Evolutionary conservation across 495 filamentous ascomycete genomes (phyloP).

Genomic region (Coniosporium apollinis): DNA sequence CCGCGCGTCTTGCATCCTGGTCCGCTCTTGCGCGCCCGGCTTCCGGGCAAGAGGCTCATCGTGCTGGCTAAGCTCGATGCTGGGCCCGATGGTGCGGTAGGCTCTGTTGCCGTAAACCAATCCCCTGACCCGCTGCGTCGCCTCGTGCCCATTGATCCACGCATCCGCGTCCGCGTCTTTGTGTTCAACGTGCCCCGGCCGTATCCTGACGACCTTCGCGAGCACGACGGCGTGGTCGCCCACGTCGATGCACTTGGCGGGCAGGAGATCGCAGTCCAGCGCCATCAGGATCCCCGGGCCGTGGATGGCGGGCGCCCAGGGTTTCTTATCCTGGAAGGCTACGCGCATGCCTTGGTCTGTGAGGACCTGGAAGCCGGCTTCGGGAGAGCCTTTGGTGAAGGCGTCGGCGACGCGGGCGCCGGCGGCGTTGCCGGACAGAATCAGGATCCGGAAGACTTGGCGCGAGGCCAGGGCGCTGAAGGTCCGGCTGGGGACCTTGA

Average conservation of each 20-base stretch:
- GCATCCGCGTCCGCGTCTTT: no score
- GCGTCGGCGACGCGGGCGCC: slow-evolving; percentile 13
- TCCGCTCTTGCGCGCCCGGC: no score
- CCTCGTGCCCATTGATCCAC: no score
- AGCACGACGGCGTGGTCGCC: slow-evolving; percentile 39
- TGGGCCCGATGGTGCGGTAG: no score
- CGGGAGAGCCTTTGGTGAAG: slow-evolving; percentile 15
- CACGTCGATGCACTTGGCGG: slow-evolving; percentile 24
- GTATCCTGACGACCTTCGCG: no score
- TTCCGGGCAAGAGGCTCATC: no score
- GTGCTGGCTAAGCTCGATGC: no score
- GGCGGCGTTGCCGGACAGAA: slow-evolving; percentile 14
- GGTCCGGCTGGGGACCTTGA: slow-evolving; percentile 56
- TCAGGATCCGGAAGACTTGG: slow-evolving; percentile 10
- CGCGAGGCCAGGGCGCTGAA: slow-evolving; percentile 35
- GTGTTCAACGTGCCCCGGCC: no score
- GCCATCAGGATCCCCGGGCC: slow-evolving; percentile 26
- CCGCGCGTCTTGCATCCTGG: no score
- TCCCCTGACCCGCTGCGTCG: no score
- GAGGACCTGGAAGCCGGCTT: slow-evolving; percentile 2
- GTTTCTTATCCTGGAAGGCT: slow-evolving; percentile 13
- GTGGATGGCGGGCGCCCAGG: slow-evolving; percentile 10
- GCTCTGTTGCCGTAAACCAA: no score
- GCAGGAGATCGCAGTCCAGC: slow-evolving; percentile 22
- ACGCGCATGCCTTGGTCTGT: slow-evolving; percentile 1